These are phyloP conservation scores for Gastroboletus turbinatus DNA, from an alignment of 1,284 basidiomycete species.

Conservation along the genomic window DNA sequence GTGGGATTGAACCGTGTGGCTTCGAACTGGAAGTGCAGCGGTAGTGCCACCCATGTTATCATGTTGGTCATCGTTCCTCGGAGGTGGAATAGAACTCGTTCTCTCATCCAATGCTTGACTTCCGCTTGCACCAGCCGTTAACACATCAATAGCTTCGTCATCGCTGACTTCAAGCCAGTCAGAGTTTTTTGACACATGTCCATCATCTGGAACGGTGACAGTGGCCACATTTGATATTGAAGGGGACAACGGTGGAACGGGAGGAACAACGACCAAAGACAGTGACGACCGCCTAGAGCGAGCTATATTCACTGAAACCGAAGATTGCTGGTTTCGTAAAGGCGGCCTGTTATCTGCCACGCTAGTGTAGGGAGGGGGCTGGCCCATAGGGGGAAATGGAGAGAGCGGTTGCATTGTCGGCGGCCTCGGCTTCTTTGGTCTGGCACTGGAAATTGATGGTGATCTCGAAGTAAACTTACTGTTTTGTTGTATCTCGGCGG, in stretches of 20 bases:
- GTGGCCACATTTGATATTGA: slow-evolving; percentile 24
- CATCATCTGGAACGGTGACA: neutral
- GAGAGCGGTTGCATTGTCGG: slow-evolving; percentile 37
- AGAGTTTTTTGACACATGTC: slow-evolving; percentile 50
- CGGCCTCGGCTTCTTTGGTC: slow-evolving; percentile 32
- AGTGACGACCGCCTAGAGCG: slow-evolving; percentile 41
- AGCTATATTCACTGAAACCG: slow-evolving; percentile 31
- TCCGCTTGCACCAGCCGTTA: slow-evolving; percentile 75
- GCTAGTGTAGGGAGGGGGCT: slow-evolving; percentile 34
- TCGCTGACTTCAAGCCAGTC: slow-evolving; percentile 73
- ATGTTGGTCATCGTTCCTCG: slow-evolving; percentile 19
- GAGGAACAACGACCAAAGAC: slow-evolving; percentile 62
- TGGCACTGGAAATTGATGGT: slow-evolving; percentile 35
- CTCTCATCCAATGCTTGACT: slow-evolving; percentile 78
- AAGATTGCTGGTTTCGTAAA: slow-evolving; percentile 26
- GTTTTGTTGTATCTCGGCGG: slow-evolving; percentile 33
- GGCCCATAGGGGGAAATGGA: slow-evolving; percentile 21
- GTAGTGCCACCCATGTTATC: slow-evolving; percentile 10
- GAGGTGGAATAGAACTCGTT: slow-evolving; percentile 56
- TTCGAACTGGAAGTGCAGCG: slow-evolving; percentile 33
- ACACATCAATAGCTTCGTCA: slow-evolving; percentile 78
- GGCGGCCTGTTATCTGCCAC: slow-evolving; percentile 20
- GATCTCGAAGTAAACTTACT: slow-evolving; percentile 41
- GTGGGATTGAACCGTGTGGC: slow-evolving; percentile 30
- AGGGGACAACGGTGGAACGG: slow-evolving; percentile 42